Evolutionary conservation across 2,329 filamentous ascomycete species (phyloP), one percentile per base, ranked within the genome.

Genomic region (Verticillium dahliae): DNA sequence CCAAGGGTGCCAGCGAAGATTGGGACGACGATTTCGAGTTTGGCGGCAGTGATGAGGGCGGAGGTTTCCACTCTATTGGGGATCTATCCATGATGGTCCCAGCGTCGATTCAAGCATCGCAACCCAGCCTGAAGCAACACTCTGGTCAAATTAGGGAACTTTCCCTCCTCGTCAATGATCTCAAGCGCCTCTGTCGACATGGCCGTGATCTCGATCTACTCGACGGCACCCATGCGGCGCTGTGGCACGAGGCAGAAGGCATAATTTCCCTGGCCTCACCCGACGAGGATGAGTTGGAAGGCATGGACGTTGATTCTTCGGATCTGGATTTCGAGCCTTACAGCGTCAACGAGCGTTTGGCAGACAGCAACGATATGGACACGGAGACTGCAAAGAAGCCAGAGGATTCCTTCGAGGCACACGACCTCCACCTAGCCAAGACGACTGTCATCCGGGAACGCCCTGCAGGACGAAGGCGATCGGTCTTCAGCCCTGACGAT

Each of bases 1-100:
- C 85, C 65, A 93, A 93, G 73, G 89, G 85, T 15, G 87, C 88
- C 11, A 93, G 89, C 64, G 91, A 96, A 71, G 91, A 95, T 69
- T 96, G 91, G 91, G 91, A 94, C 68, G 90, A 93, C 65, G 91
- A 96, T 72, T 95, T 96, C 68, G 90, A 94, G 63, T 93, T 94
- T 70, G 82, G 82, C 9, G 78, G 76, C 33, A 72, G 80, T 37
- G 78, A 76, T 54, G 69, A 74, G 39, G 71, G 64, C 4, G 73
- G 73, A 27, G 74, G 73, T 50, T 76, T 75, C 59, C 74, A 73
- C 22, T 68, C 73, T 5, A 72, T 73, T 3, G 72, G 72, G 2
- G 70, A 72, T 6, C 75, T 80, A 60, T 74, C 76, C 1, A 90
- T 92, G 85, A 74, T 89, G n/a, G 88, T 96, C 31, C 91, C 91